Evolutionary conservation across 306 rosid genomes (phyloP).

Genomic region (Calophaca sinica): DNA sequence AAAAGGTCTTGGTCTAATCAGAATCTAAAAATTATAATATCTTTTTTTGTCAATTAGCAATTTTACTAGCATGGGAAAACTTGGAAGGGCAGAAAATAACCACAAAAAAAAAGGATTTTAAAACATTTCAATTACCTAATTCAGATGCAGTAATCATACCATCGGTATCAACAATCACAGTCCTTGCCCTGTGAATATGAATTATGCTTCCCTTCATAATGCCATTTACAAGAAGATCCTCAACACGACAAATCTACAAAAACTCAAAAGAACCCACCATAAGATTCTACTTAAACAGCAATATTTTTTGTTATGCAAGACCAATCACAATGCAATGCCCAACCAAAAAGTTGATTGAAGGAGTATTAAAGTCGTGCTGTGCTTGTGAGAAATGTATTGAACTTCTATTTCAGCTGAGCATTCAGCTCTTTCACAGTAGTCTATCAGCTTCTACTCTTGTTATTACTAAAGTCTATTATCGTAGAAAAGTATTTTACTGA

Average conservation of each 20-base stretch:
- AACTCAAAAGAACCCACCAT: conserved; percentile 43
- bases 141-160: conserved; percentile 84
- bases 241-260: conserved; percentile 94
- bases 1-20: conserved; percentile 49
- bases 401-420: background rate
- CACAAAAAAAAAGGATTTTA: conserved; percentile 1
- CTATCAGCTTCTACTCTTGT: background rate
- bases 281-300: conserved; percentile 30
- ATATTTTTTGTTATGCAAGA: conserved; percentile 22
- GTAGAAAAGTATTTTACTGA: too few relatives aligned
- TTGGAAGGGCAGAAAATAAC: conserved; percentile 41
- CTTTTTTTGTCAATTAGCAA: conserved; percentile 24
- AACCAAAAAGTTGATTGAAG: conserved; percentile 7
- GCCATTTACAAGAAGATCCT: conserved; percentile 94
- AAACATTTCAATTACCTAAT: conserved; percentile 63
- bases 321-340: conserved; percentile 28
- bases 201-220: conserved; percentile 86
- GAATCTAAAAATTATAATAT: conserved; percentile 40
- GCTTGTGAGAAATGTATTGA: background rate
- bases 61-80: conserved; percentile 31
- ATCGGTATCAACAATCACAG: conserved; percentile 71
- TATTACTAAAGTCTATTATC: background rate
- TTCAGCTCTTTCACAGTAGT: background rate
- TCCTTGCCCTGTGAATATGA: conserved; percentile 98
- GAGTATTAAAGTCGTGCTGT: background rate